A percentile compares a stretch with the other conserved stretches of the same genome.
phyloP scores from a whole-genome alignment of 2,329 filamentous ascomycete genomes.

The Davidsoniella neocaledoniae region DNA sequence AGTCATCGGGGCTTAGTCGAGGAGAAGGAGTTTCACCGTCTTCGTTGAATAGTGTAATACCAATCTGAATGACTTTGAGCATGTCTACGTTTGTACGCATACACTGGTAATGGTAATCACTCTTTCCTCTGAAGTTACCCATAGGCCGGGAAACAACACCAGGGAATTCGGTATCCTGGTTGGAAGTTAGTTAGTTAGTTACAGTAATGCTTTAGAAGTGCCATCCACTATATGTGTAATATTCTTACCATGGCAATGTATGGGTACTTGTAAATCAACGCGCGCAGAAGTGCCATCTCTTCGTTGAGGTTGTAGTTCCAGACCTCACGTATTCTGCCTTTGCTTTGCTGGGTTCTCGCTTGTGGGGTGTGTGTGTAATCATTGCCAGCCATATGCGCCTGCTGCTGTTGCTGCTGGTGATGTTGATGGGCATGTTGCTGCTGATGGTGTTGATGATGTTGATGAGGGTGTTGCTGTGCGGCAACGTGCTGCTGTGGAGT shows the following conservation, averaged over 20 bases:
- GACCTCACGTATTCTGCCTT: constrained; percentile 81
- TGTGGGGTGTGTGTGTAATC: constrained; percentile 23
- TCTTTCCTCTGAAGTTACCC: constrained; percentile 84
- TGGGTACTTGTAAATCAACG: constrained; percentile 75
- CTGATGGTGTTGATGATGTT: constrained; percentile 41
- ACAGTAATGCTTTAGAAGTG: background rate
- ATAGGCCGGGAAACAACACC: constrained; percentile 92
- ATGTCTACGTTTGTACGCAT: constrained; percentile 93
- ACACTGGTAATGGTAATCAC: constrained; percentile 97
- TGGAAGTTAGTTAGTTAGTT: constrained; percentile 12
- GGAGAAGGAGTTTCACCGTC: constrained; percentile 75
- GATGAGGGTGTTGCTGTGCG: constrained; percentile 23
- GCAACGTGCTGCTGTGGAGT: constrained; percentile 11
- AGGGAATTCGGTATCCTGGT: constrained; percentile 92
- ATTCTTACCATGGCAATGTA: constrained; percentile 83
- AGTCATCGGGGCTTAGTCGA: constrained; percentile 35
- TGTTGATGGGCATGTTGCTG: constrained; percentile 25
- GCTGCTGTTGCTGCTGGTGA: constrained; percentile 15
- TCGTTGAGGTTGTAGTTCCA: constrained; percentile 85
- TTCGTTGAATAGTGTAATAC: constrained; percentile 81
- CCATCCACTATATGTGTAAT: too few species aligned
- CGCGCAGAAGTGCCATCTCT: constrained; percentile 73
- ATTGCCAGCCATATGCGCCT: constrained; percentile 21
- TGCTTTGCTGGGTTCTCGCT: constrained; percentile 45
- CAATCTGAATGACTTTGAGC: constrained; percentile 92